Evolutionary conservation across 2,329 filamentous ascomycete genomes (phyloP).

Genomic region (Fusarium sacchari): DNA sequence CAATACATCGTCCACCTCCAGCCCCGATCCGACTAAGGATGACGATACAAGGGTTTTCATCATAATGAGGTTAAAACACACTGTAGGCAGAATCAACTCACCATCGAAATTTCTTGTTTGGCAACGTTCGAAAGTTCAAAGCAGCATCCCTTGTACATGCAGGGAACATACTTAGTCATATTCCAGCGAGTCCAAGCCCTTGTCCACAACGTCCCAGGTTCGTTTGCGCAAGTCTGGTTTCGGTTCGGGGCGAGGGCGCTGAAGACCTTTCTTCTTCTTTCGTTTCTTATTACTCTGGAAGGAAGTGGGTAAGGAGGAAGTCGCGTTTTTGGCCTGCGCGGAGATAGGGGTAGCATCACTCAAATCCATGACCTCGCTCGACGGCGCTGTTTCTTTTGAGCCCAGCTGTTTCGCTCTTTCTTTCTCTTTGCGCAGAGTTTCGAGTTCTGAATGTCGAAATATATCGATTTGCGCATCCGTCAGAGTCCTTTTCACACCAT

Average conservation of each 20-base stretch:
- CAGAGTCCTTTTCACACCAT: conserved; percentile 87
- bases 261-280: conserved; percentile 52
- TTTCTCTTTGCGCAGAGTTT: conserved; percentile 72
- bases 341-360: conserved; percentile 11
- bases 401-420: conserved; percentile 51
- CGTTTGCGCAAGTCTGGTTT: conserved; percentile 73
- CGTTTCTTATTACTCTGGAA: conserved; percentile 41
- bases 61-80: conserved; percentile 59
- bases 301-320: conserved; percentile 13
- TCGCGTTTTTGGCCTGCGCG: conserved; percentile 8
- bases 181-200: conserved; percentile 67
- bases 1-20: conserved; percentile 48
- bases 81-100: conserved; percentile 16
- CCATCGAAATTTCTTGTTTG: neutral
- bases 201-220: conserved; percentile 73
- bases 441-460: conserved; percentile 88
- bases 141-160: neutral
- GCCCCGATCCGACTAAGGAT: conserved; percentile 87
- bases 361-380: conserved; percentile 27
- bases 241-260: conserved; percentile 54
- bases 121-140: neutral
- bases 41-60: conserved; percentile 91
- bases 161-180: conserved; percentile 58
- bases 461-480: conserved; percentile 92
- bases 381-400: conserved; percentile 5